Evolutionary conservation across 208 protist genomes (phyloP), one percentile per base, ranked within the genome.

Genomic region (Entamoeba histolytica): DNA sequence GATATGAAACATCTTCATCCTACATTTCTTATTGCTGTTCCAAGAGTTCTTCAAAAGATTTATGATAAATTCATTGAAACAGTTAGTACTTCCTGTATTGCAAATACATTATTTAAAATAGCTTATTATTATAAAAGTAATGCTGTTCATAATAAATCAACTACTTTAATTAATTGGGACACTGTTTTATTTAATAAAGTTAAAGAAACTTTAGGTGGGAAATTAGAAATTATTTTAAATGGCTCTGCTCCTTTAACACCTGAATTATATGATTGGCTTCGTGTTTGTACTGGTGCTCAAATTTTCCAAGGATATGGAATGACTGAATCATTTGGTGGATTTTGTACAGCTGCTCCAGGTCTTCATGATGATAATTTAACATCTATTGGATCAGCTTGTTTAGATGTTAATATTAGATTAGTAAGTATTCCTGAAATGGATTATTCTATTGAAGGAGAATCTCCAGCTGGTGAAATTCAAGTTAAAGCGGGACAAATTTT

Each of bases 1-100:
- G 93, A 94, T 49, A 15, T 94, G 5, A 31, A 35, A 47, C 10
- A 49, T 7, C 47, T 92, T 10, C 44, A 92, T 12, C 93, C 93
- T 17, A 94, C 93, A 4, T 52, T 94, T 28, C 10, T 94, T 6
- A 91, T 47, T 52, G 44, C 39, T 69, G 93, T 94, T 8, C 93
- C 93, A 47, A 31, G 93, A 61, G 78, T 94, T 49, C 57, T 94
- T 12, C n/a, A 69, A 23, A 93, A 93, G 51, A 78, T 93, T 49
- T 78, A 78, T 31, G 23, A 35, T 49, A 39, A 23, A 47, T 39
- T 91, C 15, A 49, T 91, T 39, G 78, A 91, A 91, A 91, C n/a
- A 5, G 78, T 91, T 3, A 78, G n/a, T 19, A 5, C 5, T 15
- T 91, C 78, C 0, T 49, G 35, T 14, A 17, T 39, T n/a, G n/a